Evolutionary conservation across 805 yeast genomes (phyloP), one percentile per base, ranked within the genome.

Genomic region (Starmerella lactis-condensi): DNA sequence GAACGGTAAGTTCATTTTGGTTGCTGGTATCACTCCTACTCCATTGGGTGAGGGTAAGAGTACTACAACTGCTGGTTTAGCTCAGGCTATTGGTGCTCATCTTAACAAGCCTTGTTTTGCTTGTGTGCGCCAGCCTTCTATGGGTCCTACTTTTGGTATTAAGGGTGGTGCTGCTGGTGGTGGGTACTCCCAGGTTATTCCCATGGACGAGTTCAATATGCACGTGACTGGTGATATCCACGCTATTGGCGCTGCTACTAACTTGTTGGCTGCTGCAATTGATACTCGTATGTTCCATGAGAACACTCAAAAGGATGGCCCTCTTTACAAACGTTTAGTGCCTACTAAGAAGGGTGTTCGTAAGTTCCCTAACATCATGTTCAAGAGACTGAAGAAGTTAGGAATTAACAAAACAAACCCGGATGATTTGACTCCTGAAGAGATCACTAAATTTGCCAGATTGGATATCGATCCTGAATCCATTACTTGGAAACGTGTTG

Each of bases 121-220:
- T 34, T 83, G 79, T 50, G 93, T 85, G 34, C 74, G 98, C 54
- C 98, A 85, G 56, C 96, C 98, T 17, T 76, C 92, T 9, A 82
- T 85, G 94, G 98, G 96, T 26, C 98, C 98, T 33, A 85, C 96
- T 12, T 85, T 85, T 48, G 98, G 98, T 56, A 83, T 85, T 47
- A 85, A 85, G 61, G 98, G 98, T 52, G 96, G 96, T 56, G 98
- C 98, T 33, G 96, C 98, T 10, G 98, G 98, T 48, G 98, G 96
- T 53, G 96, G 96, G 26, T 85, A 82, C 54, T 67, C 96, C 3
- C 96, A 85, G 60, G 95, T 85, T 26, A 81, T 85, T 47, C 98
- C 98, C 29, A 89, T 85, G 95, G 96, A 85, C 54, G 95, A 85
- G 60, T 85, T 85, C 65, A 85, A 89, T 62, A 73, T 85, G 78